These are phyloP conservation scores for Chondrus crispus DNA, from an alignment of 23 red algal genomes.

Conservation along the genomic window DNA sequence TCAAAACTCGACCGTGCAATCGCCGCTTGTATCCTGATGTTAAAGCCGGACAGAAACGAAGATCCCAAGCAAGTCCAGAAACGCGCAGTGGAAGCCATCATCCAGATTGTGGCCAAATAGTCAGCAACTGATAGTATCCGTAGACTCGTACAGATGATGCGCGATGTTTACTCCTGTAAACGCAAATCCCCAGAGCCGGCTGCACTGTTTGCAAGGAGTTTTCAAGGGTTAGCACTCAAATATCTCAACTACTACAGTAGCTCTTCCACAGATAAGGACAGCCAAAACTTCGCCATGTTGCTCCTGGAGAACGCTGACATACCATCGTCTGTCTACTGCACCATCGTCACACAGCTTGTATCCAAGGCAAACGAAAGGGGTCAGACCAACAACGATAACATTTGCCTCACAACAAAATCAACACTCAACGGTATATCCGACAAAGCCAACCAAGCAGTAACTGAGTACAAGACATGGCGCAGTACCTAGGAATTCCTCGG, in stretches of 20 bases:
- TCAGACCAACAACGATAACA: no score
- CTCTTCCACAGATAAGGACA: not conserved
- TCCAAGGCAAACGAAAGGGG: no score
- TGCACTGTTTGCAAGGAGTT: not conserved
- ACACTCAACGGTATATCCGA: no score
- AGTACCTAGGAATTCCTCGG: no score
- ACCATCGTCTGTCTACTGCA: not conserved
- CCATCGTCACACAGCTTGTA: not conserved
- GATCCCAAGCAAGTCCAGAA: not conserved
- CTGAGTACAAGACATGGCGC: no score
- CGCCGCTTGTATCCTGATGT: not conserved
- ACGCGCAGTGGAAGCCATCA: not conserved
- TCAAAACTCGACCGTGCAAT: not conserved
- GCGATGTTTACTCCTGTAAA: not conserved
- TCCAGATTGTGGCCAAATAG: not conserved
- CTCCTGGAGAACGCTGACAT: not conserved
- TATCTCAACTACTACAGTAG: not conserved
- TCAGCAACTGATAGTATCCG: not conserved
- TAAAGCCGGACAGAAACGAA: not conserved
- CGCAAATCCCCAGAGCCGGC: not conserved
- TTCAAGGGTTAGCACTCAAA: not conserved
- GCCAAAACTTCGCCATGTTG: not conserved
- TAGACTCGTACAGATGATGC: slow-evolving; percentile 7
- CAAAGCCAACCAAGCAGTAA: no score
- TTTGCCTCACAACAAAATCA: no score